Conservation (phyloP, 352 stramenopile species). For the Globisporangium middletonii region DNA sequence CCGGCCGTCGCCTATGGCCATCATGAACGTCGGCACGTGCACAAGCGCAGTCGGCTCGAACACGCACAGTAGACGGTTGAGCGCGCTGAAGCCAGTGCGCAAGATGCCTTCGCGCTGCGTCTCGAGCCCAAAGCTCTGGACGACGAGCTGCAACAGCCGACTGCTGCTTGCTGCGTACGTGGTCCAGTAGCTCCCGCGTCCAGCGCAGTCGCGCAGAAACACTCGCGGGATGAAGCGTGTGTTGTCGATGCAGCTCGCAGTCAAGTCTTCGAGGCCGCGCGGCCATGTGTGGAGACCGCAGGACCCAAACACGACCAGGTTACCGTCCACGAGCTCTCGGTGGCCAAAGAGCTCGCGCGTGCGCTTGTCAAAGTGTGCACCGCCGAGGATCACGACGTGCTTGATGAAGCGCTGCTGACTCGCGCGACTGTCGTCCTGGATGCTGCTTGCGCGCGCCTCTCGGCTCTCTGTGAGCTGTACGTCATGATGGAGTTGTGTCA, state of each 20-base stretch:
- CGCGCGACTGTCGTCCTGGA: background rate
- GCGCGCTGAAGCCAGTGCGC: conserved; percentile 54
- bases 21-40: conserved; percentile 5
- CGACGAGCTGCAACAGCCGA: conserved; percentile 54
- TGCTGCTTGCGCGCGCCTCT: background rate
- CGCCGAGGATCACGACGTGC: conserved; percentile 62
- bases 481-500: conserved; percentile 41
- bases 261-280: conserved; percentile 32
- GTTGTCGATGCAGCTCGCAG: conserved; percentile 51
- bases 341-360: conserved; percentile 46
- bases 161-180: conserved; percentile 58
- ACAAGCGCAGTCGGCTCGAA: conserved; percentile 18
- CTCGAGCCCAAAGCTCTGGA: conserved; percentile 44
- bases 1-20: conserved; percentile 18
- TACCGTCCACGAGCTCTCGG: conserved; percentile 41
- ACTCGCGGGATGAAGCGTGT: conserved; percentile 29
- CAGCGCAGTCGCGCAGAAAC: conserved; percentile 52
- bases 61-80: conserved; percentile 51
- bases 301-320: conserved; percentile 56
- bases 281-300: conserved; percentile 67
- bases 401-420: conserved; percentile 32
- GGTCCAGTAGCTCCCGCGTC: conserved; percentile 44
- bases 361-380: conserved; percentile 41
- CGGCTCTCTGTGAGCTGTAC: conserved; percentile 24
- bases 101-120: conserved; percentile 50